Evolutionary conservation across 768 basidiomycete genomes (phyloP), one percentile per base, ranked within the genome.

Genomic region (Royoungia palumana): DNA sequence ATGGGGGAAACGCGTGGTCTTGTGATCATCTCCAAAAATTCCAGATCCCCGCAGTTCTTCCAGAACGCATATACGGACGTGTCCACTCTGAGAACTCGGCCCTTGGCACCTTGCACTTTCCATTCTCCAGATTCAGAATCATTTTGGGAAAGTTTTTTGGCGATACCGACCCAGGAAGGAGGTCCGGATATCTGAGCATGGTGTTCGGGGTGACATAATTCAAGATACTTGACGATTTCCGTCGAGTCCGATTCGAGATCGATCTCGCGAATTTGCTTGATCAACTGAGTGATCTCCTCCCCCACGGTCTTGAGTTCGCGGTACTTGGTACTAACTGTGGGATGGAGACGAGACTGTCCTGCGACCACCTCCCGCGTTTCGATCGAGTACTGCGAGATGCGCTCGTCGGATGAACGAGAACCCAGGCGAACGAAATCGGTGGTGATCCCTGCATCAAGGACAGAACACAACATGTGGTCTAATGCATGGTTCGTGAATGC

Each of bases 401-500:
- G 72, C 44, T 83, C 81, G 32, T 86, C 81, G 0, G 74, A 63
- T 0, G 83, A 75, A 14, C 81, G 76, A n/a, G 82, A 75, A 0
- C 89, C 89, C 7, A 89, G 72, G 0, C 89, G 81, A 3, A 89
- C 77, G 19, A 89, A 70, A 32, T 80, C 77, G 0, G 68, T 63
- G 0, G 87, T 88, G 53, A 89, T 87, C 0, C 65, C 61, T 0
- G 77, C 78, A 53, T 89, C 84, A 1, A 89, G 72, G 4, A 89
- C 77, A 0, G 80, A 79, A 5, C 68, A 69, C 2, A 90, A 68
- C 68, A 89, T 76, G 53, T 89, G 85, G 49, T 90, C 87, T 3
- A 90, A 72, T 0, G 88, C 88, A 37, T 89, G 89, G 54, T 90
- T 89, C 0, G 88, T 90, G 66, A 82, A 88, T 0, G 87, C 77